phyloP scores from a whole-genome alignment of 192 early-diverging fungal species.

The Backusella tuberculispora region DNA sequence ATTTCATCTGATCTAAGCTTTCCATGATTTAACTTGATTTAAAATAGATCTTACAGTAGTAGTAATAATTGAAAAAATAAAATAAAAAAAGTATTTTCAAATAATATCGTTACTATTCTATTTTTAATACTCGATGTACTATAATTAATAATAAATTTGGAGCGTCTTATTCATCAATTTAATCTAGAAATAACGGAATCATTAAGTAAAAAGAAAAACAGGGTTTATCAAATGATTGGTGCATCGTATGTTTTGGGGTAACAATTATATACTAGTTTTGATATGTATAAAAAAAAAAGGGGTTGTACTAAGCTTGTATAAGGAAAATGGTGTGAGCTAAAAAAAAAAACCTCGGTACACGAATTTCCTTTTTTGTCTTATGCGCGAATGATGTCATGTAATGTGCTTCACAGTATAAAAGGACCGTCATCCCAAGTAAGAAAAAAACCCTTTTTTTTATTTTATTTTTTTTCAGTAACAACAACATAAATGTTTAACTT shows the following conservation, averaged over 20 bases:
- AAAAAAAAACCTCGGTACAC: neutral
- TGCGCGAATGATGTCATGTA: slow-evolving; percentile 12
- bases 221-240: too few relatives aligned
- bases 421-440: neutral
- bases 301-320: neutral
- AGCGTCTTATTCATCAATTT: too few relatives aligned
- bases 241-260: neutral
- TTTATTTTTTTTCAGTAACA: neutral
- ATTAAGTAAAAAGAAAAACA: too few relatives aligned
- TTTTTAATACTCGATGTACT: too few relatives aligned
- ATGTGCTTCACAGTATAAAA: slow-evolving; percentile 2
- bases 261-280: neutral
- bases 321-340: neutral
- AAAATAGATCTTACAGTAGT: neutral
- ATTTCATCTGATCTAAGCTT: neutral
- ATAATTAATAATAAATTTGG: too few relatives aligned
- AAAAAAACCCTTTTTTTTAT: neutral
- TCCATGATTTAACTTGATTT: neutral
- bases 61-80: neutral
- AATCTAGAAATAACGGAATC: too few relatives aligned
- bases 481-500: neutral
- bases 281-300: neutral
- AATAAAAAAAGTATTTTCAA: neutral
- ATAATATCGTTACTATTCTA: too few relatives aligned
- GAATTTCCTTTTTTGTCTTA: neutral